Evolutionary conservation across 495 filamentous ascomycete species (phyloP), one percentile per base, ranked within the genome.

Genomic region (Articulospora tetracladia): DNA sequence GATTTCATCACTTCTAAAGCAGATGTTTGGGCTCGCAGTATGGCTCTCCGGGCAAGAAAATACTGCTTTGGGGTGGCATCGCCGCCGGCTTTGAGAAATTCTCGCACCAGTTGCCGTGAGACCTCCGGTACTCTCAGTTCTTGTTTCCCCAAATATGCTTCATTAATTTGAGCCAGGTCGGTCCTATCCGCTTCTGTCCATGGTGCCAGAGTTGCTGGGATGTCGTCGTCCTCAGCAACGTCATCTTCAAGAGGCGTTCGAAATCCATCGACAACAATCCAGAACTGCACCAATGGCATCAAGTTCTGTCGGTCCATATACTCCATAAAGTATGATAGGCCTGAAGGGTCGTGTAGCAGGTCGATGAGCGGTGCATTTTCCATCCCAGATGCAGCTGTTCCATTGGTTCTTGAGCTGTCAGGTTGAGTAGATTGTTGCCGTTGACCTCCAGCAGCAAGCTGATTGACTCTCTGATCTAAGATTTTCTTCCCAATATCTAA

Each of bases 291-390:
- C 39, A 97, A 73, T 15, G 87, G 81, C 86, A 97, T 92, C 6
- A 95, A 79, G 27, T 83, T 77, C 68, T 90, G 87, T 26, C 93
- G 88, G 71, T 99, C 95, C 95, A 98, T 97, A 70, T 92, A 97
- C 68, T 99, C 95, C 95, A 98, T 99, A 70, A 98, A 97, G 69
- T 96, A 99, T 12, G 93, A 97, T 17, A 98, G 77, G 6, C 92
- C 93, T 1, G 93, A 86, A 10, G 93, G 84, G 71, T 94, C 89
- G 62, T 92, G 88, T 58, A 99, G 80, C 22, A 98, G 74, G 25
- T 98, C 91, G 28, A 83, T 82, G 3, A 98, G 77, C 0, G 90
- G 86, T 10, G 86, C 83, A 64, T 87, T 87, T 58, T 90, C 85
- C 23, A 88, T 68, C 41, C 78, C 78, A 17, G 91, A 85, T 65